Evolutionary conservation across 2,329 filamentous ascomycete species (phyloP).

Genomic region (Aspergillus chevalieri): DNA sequence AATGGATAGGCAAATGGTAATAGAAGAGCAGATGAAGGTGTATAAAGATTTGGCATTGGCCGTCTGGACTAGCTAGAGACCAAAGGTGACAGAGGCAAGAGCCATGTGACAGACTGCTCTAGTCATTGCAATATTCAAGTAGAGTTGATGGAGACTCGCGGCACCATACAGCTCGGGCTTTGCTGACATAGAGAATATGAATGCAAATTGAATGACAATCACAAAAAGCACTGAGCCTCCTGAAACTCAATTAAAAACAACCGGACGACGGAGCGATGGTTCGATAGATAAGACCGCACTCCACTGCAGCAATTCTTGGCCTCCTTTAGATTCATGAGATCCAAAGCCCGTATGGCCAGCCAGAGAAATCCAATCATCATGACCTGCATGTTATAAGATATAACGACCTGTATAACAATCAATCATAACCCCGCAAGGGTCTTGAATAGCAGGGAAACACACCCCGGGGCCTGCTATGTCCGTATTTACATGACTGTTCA

Average conservation of each 20-base stretch:
- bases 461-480: no score
- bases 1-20: not conserved
- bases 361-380: not conserved
- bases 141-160: not conserved
- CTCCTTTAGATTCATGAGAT: not conserved
- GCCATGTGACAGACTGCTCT: not conserved
- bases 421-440: no score
- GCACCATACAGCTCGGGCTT: not conserved
- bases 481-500: no score
- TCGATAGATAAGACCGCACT: no score
- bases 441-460: no score
- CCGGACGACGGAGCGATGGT: no score
- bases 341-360: not conserved
- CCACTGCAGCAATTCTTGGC: not conserved
- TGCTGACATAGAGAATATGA: not conserved
- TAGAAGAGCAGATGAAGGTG: not conserved
- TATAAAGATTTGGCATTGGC: not conserved
- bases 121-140: not conserved
- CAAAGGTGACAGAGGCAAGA: not conserved
- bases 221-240: slow-evolving; percentile 8
- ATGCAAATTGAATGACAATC: slow-evolving; percentile 1
- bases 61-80: not conserved
- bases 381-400: not conserved
- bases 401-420: not conserved
- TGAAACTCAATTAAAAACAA: slow-evolving; percentile 4